These are phyloP conservation scores for Phialophora tarda DNA, from an alignment of 2,329 filamentous ascomycete species.

Conservation along the genomic window DNA sequence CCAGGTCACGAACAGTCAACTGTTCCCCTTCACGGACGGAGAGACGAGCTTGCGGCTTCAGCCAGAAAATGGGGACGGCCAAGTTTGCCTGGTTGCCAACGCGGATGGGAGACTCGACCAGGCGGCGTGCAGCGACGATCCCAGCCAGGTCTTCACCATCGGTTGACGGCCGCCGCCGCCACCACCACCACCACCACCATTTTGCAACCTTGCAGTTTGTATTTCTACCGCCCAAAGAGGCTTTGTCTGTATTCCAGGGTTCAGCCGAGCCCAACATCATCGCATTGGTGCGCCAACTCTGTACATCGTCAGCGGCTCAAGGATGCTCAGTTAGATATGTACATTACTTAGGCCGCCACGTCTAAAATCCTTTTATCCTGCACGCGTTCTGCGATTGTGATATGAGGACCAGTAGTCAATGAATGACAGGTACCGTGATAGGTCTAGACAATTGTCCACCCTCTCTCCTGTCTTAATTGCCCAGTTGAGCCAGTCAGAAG, in stretches of 20 bases:
- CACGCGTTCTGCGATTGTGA: too few relatives aligned
- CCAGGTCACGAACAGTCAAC: conserved; percentile 25
- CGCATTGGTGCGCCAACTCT: too few relatives aligned
- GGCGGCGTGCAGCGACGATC: conserved; percentile 23
- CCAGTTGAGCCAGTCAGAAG: background rate
- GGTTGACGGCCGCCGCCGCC: background rate
- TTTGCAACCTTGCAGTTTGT: too few relatives aligned
- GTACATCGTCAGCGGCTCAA: too few relatives aligned
- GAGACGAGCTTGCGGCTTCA: conserved; percentile 25
- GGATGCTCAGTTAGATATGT: too few relatives aligned
- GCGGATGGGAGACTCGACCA: conserved; percentile 27
- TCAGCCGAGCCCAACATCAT: too few relatives aligned
- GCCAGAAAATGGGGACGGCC: conserved; percentile 24
- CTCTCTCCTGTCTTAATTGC: background rate
- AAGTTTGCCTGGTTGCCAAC: conserved; percentile 21
- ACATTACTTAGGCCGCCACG: too few relatives aligned
- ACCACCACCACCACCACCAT: too few relatives aligned
- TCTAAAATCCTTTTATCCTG: too few relatives aligned
- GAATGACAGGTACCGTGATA: too few relatives aligned
- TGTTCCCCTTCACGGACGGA: conserved; percentile 22
- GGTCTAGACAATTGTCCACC: too few relatives aligned
- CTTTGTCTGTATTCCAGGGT: background rate
- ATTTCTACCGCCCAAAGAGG: background rate
- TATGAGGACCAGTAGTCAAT: too few relatives aligned
- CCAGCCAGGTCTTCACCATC: conserved; percentile 27